A percentile compares a stretch with the other conserved stretches of the same genome.
These are phyloP conservation scores for Thinopyrum obtusiflorum DNA, from an alignment of 202 grass and related monocot genomes.

Conservation along the genomic window DNA sequence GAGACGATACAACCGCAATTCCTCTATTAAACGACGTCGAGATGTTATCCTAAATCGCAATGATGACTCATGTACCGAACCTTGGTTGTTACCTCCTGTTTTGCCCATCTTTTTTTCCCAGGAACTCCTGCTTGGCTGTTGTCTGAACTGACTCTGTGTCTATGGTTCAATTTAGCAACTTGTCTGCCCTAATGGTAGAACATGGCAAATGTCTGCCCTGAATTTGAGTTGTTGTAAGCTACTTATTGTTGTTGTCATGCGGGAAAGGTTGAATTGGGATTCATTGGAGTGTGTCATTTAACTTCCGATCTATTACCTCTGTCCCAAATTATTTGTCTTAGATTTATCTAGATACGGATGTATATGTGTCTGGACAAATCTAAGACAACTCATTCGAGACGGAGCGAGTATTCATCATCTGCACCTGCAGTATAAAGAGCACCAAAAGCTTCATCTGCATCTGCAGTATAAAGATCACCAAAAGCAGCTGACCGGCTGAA, in stretches of 20 bases:
- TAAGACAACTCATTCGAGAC: too few relatives aligned
- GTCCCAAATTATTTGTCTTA: too few relatives aligned
- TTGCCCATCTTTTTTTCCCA: background rate
- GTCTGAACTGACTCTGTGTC: background rate
- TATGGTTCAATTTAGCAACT: background rate
- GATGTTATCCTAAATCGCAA: background rate
- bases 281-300: background rate
- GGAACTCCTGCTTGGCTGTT: background rate
- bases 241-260: background rate
- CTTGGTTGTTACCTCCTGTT: slow-evolving; percentile 7
- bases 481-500: too few relatives aligned
- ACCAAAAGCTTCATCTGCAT: too few relatives aligned
- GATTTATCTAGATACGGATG: too few relatives aligned
- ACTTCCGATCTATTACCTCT: too few relatives aligned
- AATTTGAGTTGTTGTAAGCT: slow-evolving; percentile 6
- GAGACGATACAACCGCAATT: background rate
- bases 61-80: background rate
- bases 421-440: too few relatives aligned
- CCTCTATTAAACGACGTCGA: background rate
- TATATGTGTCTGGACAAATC: too few relatives aligned
- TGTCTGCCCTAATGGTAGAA: background rate
- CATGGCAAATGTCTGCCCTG: background rate
- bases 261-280: slow-evolving; percentile 19
- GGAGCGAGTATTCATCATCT: too few relatives aligned
- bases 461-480: too few relatives aligned